phyloP scores from a whole-genome alignment of 2,329 filamentous ascomycete species.

The Ustilaginoidea virens region DNA sequence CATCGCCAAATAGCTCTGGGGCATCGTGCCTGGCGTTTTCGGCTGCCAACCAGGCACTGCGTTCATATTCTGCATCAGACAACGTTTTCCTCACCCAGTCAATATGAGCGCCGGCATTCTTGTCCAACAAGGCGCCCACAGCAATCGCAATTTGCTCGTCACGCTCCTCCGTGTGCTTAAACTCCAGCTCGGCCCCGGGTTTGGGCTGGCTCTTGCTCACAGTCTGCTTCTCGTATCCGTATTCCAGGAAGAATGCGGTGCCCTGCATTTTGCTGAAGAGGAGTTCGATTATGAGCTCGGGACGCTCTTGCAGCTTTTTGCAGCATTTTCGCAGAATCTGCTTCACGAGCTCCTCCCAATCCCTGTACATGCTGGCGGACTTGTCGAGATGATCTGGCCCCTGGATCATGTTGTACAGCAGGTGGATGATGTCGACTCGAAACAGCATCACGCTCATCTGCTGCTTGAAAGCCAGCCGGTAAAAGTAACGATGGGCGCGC shows the following conservation, averaged over 20 bases:
- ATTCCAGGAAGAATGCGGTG: slow-evolving; percentile 77
- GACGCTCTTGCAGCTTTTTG: slow-evolving; percentile 72
- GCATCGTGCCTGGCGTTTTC: slow-evolving; percentile 39
- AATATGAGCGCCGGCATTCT: slow-evolving; percentile 60
- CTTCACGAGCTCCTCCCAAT: slow-evolving; percentile 81
- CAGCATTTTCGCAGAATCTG: slow-evolving; percentile 71
- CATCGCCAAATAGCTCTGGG: slow-evolving; percentile 17
- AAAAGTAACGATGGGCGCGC: slow-evolving; percentile 84
- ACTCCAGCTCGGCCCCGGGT: slow-evolving; percentile 68
- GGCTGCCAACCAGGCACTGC: slow-evolving; percentile 62
- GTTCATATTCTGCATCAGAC: slow-evolving; percentile 51
- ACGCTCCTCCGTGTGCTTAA: slow-evolving; percentile 54
- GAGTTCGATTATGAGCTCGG: slow-evolving; percentile 77
- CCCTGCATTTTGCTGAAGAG: slow-evolving; percentile 83
- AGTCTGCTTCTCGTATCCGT: slow-evolving; percentile 76
- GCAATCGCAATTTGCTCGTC: slow-evolving; percentile 66
- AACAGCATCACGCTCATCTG: slow-evolving; percentile 81
- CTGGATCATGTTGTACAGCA: slow-evolving; percentile 86
- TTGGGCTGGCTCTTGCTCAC: slow-evolving; percentile 44
- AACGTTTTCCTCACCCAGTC: slow-evolving; percentile 68
- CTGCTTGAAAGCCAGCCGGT: slow-evolving; percentile 88
- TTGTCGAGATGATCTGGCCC: slow-evolving; percentile 64
- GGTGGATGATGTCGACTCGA: slow-evolving; percentile 74
- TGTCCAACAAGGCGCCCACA: slow-evolving; percentile 65
- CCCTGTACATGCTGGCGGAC: slow-evolving; percentile 52